Evolutionary conservation across 2,329 filamentous ascomycete species (phyloP), one percentile per base, ranked within the genome.

Genomic region (Leptodontidium sp.): DNA sequence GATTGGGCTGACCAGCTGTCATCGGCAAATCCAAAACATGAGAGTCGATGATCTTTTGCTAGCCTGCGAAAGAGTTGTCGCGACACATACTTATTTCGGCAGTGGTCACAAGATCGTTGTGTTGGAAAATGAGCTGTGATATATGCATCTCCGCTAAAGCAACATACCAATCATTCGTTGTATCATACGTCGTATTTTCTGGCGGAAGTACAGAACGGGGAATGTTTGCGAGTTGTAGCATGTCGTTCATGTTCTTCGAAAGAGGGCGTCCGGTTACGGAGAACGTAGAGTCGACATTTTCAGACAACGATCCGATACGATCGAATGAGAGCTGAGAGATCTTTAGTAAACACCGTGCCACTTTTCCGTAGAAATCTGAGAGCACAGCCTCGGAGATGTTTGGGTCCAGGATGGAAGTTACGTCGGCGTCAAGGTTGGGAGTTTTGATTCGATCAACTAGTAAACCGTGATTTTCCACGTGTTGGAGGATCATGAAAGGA

Each of bases 71-170:
- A 67, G 0, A 84, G 68, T 29, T 80, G 77, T 7, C 80, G 80
- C 4, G 80, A 78, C 2, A 82, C 76, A 62, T 82, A 82, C 67
- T 84, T 83, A 21, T 79, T 80, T 5, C 79, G 77, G 53, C 78
- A 80, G 66, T 84, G 0, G 68, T 65, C 2, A 82, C 72, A 0
- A 78, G 70, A 49, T 82, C 77, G 67, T 83, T 82, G 61, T 78
- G 79, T 70, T 84, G 81, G 65, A 81, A 81, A 9, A 76, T 64
- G 3, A 83, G 67, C 49, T 83, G 81, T 24, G 73, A 73, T 5
- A 85, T 73, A 50, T 85, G 79, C 32, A 64, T 73, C 38, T 72
- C 65, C 38, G 71, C 72, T 43, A 73, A 52, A 40, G 64, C 63
- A 17, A 58, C 21, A 38, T 72, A 71, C 63, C 57, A 72, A 12